These are phyloP conservation scores for Drechslera avenae DNA, from an alignment of 2,329 filamentous ascomycete genomes.

Conservation along the genomic window DNA sequence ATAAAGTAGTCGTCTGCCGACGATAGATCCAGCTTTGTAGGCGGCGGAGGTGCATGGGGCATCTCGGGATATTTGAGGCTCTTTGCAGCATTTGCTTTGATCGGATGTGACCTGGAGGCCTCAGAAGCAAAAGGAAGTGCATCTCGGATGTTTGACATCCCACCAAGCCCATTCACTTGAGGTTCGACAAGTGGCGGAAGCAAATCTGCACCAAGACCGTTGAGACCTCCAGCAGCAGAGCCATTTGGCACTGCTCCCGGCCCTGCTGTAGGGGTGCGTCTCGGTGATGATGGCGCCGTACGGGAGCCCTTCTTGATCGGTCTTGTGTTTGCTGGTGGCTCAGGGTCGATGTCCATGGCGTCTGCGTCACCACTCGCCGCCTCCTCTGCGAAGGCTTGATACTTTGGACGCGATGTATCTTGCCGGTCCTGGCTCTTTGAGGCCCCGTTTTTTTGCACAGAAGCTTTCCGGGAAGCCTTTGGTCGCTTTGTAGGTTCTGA, in stretches of 20 bases:
- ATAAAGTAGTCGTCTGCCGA: constrained; percentile 59
- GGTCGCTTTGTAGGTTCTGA: constrained; percentile 33
- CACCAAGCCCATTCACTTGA: constrained; percentile 54
- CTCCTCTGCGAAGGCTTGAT: constrained; percentile 42
- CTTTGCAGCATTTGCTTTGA: constrained; percentile 46
- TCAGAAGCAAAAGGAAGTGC: constrained; percentile 65
- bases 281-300: constrained; percentile 10
- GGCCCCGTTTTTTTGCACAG: constrained; percentile 38
- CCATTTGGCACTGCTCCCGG: constrained; percentile 22
- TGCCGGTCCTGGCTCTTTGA: constrained; percentile 38
- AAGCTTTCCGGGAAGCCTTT: constrained; percentile 38
- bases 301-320: constrained; percentile 9
- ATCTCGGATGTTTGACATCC: constrained; percentile 59
- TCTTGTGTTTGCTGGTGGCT: constrained; percentile 31
- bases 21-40: constrained; percentile 51
- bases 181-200: constrained; percentile 55
- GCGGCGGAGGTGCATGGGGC: constrained; percentile 56
- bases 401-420: constrained; percentile 33
- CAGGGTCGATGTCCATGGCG: constrained; percentile 56
- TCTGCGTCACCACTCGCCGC: constrained; percentile 38
- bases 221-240: constrained; percentile 27
- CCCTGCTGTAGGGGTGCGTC: constrained; percentile 7
- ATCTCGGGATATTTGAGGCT: constrained; percentile 57
- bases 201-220: constrained; percentile 58
- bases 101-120: constrained; percentile 52